phyloP scores from a whole-genome alignment of 2,329 filamentous ascomycete genomes.

The Hymenotorrendiella dingleyae region DNA sequence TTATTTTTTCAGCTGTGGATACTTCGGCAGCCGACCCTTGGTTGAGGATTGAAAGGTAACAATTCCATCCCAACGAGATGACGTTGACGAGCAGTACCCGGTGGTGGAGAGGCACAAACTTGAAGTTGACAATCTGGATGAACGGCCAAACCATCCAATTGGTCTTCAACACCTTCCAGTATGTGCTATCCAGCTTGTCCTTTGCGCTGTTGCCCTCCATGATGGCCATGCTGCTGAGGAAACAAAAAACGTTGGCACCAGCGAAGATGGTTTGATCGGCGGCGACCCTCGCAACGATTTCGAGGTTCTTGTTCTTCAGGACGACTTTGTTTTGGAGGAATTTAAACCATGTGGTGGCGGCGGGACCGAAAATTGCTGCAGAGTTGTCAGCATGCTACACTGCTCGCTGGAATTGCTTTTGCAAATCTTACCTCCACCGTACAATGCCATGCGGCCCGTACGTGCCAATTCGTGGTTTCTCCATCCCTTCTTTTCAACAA shows the following conservation, averaged over 20 bases:
- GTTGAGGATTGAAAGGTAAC: slow-evolving; percentile 35
- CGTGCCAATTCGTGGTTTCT: slow-evolving; percentile 68
- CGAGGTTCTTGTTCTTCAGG: slow-evolving; percentile 47
- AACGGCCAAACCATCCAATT: slow-evolving; percentile 67
- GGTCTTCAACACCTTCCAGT: slow-evolving; percentile 54
- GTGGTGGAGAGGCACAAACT: slow-evolving; percentile 62
- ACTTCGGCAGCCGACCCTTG: neutral
- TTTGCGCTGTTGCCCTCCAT: slow-evolving; percentile 54
- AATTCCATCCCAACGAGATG: slow-evolving; percentile 52
- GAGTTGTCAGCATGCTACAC: no score
- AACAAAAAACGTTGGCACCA: slow-evolving; percentile 56
- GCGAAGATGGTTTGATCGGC: slow-evolving; percentile 64
- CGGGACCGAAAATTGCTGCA: slow-evolving; percentile 61
- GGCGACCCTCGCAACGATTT: slow-evolving; percentile 57
- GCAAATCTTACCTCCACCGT: slow-evolving; percentile 69
- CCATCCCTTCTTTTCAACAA: slow-evolving; percentile 74
- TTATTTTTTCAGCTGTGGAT: no score
- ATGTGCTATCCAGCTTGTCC: slow-evolving; percentile 56
- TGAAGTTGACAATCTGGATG: slow-evolving; percentile 66
- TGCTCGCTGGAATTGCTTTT: no score
- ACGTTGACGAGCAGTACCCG: slow-evolving; percentile 67
- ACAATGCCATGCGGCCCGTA: slow-evolving; percentile 73
- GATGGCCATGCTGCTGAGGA: slow-evolving; percentile 63
- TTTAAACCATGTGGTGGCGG: slow-evolving; percentile 64
- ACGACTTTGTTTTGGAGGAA: slow-evolving; percentile 59